phyloP scores from a whole-genome alignment of 192 early-diverging fungal species.

The Backusella luteola region DNA sequence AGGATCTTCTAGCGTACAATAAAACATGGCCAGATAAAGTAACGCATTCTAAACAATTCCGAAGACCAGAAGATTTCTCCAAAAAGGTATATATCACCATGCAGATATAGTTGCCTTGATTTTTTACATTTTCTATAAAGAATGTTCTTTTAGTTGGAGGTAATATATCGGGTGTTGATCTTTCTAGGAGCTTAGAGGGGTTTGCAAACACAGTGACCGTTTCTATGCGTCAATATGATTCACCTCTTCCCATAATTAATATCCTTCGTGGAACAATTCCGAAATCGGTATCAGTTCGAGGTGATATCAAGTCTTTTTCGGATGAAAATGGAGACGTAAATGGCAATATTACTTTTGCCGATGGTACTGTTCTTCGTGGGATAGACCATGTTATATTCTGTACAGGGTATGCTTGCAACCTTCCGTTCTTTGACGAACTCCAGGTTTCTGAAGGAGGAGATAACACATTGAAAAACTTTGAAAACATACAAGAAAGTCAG shows the following conservation, averaged over 20 bases:
- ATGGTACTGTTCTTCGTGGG: constrained; percentile 47
- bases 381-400: constrained; percentile 61
- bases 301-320: not conserved
- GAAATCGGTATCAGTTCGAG: not conserved
- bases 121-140: constrained; percentile 2
- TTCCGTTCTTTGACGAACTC: constrained; percentile 44
- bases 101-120: not conserved
- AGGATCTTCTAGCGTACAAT: constrained; percentile 13
- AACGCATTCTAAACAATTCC: constrained; percentile 26
- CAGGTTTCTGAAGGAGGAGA: not conserved
- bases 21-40: constrained; percentile 18
- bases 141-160: constrained; percentile 19
- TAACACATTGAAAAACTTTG: too few relatives aligned
- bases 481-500: not conserved
- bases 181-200: constrained; percentile 3
- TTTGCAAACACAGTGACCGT: constrained; percentile 14
- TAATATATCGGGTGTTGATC: constrained; percentile 17
- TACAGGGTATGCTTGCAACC: constrained; percentile 59
- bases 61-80: constrained; percentile 6
- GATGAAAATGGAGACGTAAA: constrained; percentile 12
- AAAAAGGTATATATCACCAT: constrained; percentile 13
- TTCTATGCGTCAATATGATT: constrained; percentile 9
- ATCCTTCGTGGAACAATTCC: constrained; percentile 13
- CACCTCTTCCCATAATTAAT: not conserved
- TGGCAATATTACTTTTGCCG: constrained; percentile 43